phyloP scores from a whole-genome alignment of 23 red algal genomes.

The Pyropia yezoensis region DNA sequence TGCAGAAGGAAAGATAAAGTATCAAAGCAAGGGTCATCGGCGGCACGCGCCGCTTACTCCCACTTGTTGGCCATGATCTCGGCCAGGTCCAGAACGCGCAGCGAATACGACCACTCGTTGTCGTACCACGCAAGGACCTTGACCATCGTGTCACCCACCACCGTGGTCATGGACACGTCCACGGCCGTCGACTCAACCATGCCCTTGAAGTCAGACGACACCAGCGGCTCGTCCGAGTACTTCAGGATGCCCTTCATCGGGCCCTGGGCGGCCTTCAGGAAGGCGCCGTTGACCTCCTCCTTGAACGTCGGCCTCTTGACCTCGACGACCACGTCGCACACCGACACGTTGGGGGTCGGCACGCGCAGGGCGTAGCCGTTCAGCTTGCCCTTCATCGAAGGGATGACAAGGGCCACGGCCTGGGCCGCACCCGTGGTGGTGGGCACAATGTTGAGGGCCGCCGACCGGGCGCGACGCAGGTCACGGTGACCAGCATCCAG shows the following conservation, averaged over 20 bases:
- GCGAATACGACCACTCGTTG: constrained; percentile 93
- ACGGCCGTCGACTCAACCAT: constrained; percentile 76
- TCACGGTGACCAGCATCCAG: constrained; percentile 91
- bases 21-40: no score
- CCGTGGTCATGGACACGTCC: constrained; percentile 89
- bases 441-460: constrained; percentile 88
- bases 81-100: constrained; percentile 78
- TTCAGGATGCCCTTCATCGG: constrained; percentile 90
- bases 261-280: constrained; percentile 75
- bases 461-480: constrained; percentile 88
- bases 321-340: constrained; percentile 86
- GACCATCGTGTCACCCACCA: constrained; percentile 92
- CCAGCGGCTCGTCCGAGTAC: constrained; percentile 91
- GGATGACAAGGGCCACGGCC: constrained; percentile 83
- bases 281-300: constrained; percentile 97
- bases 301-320: constrained; percentile 91
- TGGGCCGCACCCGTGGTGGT: constrained; percentile 96
- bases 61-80: constrained; percentile 71
- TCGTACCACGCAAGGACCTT: constrained; percentile 99
- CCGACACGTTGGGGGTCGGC: constrained; percentile 82
- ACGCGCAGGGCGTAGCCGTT: constrained; percentile 97
- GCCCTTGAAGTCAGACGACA: constrained; percentile 80
- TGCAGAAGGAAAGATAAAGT: no score
- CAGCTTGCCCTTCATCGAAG: constrained; percentile 80
- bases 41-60: constrained; percentile 34